Evolutionary conservation across 2,329 filamentous ascomycete species (phyloP).

Genomic region (Drechslerella dactyloides): DNA sequence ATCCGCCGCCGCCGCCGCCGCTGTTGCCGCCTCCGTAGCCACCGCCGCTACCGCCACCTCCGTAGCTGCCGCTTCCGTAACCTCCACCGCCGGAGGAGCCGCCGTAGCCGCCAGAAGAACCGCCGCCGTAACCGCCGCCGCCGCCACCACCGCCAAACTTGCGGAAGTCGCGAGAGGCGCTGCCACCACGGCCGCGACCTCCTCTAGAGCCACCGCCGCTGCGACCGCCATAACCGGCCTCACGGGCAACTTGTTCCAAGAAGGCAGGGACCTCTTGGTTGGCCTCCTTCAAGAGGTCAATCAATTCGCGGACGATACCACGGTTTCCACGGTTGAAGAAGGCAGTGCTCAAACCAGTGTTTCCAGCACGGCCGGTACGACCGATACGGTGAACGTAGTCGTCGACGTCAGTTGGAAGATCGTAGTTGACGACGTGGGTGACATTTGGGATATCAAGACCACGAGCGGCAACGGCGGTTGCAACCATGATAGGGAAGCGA

Average conservation of each 20-base stretch:
- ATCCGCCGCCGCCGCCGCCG: constrained; percentile 57
- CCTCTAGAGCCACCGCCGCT: constrained; percentile 57
- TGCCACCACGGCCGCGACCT: constrained; percentile 67
- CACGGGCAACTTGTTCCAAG: constrained; percentile 95
- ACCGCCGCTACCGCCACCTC: constrained; percentile 10
- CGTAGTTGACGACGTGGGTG: constrained; percentile 97
- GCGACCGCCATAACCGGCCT: constrained; percentile 77
- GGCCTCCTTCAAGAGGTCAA: constrained; percentile 98
- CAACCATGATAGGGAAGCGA: constrained; percentile 93
- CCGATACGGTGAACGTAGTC: constrained; percentile 99
- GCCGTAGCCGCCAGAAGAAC: constrained; percentile 60
- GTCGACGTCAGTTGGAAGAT: constrained; percentile 97
- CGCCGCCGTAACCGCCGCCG: constrained; percentile 59
- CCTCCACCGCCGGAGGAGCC: constrained; percentile 58
- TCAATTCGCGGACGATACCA: constrained; percentile 91
- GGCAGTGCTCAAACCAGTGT: constrained; percentile 96
- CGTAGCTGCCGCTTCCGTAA: constrained; percentile 60
- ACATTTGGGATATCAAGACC: constrained; percentile 96
- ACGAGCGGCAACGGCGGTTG: constrained; percentile 91
- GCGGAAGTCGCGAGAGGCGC: constrained; percentile 87
- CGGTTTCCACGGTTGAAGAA: constrained; percentile 99
- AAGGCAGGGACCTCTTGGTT: constrained; percentile 95
- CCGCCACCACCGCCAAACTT: constrained; percentile 70
- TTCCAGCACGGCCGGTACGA: constrained; percentile 99
- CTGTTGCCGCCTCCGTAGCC: constrained; percentile 57